Evolutionary conservation across 1,284 basidiomycete species (phyloP).

Genomic region (Irpex sp.): DNA sequence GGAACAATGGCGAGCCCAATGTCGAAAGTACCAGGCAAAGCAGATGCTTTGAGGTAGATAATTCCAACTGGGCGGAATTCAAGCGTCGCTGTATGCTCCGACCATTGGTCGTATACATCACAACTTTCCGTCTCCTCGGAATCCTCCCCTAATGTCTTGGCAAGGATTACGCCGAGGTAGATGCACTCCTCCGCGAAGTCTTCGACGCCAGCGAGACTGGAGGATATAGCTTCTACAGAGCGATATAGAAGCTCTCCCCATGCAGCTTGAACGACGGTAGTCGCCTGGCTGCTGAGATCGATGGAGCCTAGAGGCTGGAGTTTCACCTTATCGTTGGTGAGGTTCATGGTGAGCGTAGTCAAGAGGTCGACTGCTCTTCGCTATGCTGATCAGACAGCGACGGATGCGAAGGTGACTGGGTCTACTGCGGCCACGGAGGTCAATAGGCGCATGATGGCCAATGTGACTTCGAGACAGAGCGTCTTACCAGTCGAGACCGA

Average conservation of each 20-base stretch:
- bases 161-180: constrained; percentile 3
- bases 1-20: constrained; percentile 47
- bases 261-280: background rate
- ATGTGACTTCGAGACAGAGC: background rate
- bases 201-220: background rate
- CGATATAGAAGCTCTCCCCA: constrained; percentile 5
- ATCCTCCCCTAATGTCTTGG: background rate
- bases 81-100: too few relatives aligned
- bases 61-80: constrained; percentile 32
- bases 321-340: background rate
- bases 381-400: background rate
- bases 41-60: constrained; percentile 38
- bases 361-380: background rate
- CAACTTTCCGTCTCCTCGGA: background rate
- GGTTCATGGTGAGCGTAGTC: background rate
- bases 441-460: background rate
- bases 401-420: background rate
- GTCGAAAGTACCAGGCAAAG: constrained; percentile 41
- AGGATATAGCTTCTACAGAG: constrained; percentile 2
- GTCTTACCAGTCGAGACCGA: background rate
- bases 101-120: too few relatives aligned
- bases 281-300: background rate
- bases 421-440: background rate
- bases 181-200: constrained; percentile 6
- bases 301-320: background rate